Evolutionary conservation across 1,284 basidiomycete species (phyloP).

Genomic region (Peniophora sp.): DNA sequence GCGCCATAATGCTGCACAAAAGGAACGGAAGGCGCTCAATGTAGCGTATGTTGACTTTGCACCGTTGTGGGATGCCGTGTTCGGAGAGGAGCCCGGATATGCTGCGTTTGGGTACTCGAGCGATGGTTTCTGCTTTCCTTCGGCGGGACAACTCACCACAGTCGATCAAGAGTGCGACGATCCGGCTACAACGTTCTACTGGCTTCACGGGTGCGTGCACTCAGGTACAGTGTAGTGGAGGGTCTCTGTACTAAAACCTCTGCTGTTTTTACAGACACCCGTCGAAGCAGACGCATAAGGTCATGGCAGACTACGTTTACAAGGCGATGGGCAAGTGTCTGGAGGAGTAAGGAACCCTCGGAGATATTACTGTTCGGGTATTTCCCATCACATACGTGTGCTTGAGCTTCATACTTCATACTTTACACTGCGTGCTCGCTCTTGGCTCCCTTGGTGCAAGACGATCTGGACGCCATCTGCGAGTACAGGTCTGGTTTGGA

Average conservation of each 20-base stretch:
- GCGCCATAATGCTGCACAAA: slow-evolving; percentile 4
- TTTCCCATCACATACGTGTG: too few species aligned
- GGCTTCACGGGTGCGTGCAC: slow-evolving; percentile 33
- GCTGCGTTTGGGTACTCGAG: slow-evolving; percentile 22
- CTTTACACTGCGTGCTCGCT: too few species aligned
- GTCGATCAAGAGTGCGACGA: slow-evolving; percentile 21
- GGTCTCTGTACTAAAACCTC: neutral
- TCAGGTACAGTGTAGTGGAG: neutral
- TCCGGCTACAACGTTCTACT: slow-evolving; percentile 41
- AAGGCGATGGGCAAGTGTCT: slow-evolving; percentile 19
- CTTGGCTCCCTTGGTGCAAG: too few species aligned
- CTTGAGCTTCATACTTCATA: too few species aligned
- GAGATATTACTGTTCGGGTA: too few species aligned
- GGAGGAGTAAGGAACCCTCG: too few species aligned
- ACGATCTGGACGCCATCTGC: too few species aligned
- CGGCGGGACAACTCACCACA: slow-evolving; percentile 11
- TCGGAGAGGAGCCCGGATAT: slow-evolving; percentile 17
- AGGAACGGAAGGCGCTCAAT: slow-evolving; percentile 9
- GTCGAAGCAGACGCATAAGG: slow-evolving; percentile 29
- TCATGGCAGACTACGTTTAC: slow-evolving; percentile 40
- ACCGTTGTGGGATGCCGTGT: slow-evolving; percentile 21
- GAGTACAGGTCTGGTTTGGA: too few species aligned
- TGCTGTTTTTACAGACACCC: slow-evolving; percentile 26
- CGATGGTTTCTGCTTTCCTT: slow-evolving; percentile 14
- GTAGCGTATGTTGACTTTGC: slow-evolving; percentile 20